phyloP scores from a whole-genome alignment of 169 alveolate species.

The Plasmodium ovale region DNA sequence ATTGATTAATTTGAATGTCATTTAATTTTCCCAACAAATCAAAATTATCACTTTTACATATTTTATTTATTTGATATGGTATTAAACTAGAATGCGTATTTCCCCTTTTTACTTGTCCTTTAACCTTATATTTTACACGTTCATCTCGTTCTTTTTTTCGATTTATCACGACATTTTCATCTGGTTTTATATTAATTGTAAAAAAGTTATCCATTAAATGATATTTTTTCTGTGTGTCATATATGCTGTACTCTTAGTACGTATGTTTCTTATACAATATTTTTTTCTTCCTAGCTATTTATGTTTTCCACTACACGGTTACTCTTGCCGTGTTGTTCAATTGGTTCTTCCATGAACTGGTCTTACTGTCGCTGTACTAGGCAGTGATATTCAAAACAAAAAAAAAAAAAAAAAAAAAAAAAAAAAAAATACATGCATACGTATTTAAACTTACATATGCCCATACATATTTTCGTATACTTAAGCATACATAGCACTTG shows the following conservation, averaged over 20 bases:
- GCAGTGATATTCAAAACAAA: too few species aligned
- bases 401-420: too few species aligned
- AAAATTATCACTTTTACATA: constrained; percentile 15
- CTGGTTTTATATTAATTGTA: constrained; percentile 72
- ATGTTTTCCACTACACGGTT: too few species aligned
- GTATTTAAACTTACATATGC: too few species aligned
- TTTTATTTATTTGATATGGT: constrained; percentile 15
- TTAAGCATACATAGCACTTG: too few species aligned
- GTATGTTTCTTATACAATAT: not conserved
- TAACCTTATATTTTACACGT: constrained; percentile 2
- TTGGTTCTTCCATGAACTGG: too few species aligned
- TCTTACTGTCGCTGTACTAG: too few species aligned
- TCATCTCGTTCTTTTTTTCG: constrained; percentile 1
- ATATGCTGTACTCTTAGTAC: not conserved
- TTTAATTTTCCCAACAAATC: constrained; percentile 32
- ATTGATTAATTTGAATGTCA: constrained; percentile 28
- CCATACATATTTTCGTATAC: too few species aligned
- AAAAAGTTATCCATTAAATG: constrained; percentile 66
- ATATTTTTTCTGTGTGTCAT: constrained; percentile 4
- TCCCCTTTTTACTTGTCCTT: not conserved
- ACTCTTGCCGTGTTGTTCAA: too few species aligned
- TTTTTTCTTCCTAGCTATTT: not conserved
- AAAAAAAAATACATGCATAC: too few species aligned
- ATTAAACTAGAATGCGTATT: not conserved
- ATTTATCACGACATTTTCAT: constrained; percentile 59